Base-by-base conservation (phyloP, 2,329 filamentous ascomycete genomes). In the Hirsutella rhossiliensis region DNA sequence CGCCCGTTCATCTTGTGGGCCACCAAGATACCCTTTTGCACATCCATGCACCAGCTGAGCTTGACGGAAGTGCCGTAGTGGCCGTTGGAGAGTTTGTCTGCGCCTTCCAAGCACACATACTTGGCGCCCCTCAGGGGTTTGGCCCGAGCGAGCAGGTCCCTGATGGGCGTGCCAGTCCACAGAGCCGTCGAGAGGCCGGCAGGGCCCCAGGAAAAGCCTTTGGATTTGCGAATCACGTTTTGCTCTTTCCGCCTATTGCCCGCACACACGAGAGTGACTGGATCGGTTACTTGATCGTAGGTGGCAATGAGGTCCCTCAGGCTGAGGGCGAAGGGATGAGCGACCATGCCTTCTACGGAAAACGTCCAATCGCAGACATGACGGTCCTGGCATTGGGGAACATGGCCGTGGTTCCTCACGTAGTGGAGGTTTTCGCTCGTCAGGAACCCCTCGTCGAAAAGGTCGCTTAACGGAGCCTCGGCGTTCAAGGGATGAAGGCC, bases 161-260 rank as follows among this genome's bases (percentile, higher is more conserved):
- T 71, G 61, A 95, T 78, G 36, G 82, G 68, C 1, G 88, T 83
- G 19, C 89, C 89, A 0, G 89, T 96, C 72, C 86, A 96, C 0
- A 95, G 66, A 0, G 87, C 87, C 0, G 87, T 96, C 0, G 87
- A 94, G 6, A 96, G 61, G 20, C 88, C 89, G 4, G 86, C 88
- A 1, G 89, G 72, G 31, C 89, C 89, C 89, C 89, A 96, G 2
- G 87, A 94, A 65, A 96, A 96, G 0, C 89, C 89, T 55, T 95
- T 94, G 1, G 85, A 87, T 61, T 95, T 95, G 15, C 87, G 75
- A 3, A 95, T 85, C 42, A 87, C 72, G 53, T 96, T 96, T 58
- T 95, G 89, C 63, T 96, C 89, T 64, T 95, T 95, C 29, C 89
- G 76, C 47, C 89, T 75, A 61, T 96, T 96, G 1, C 89, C 89